Percentiles rank a stretch among this genome's conserved stretches.
phyloP scores from a whole-genome alignment of 1,139 yeast species.

The Nakaseomyces glabratus region DNA sequence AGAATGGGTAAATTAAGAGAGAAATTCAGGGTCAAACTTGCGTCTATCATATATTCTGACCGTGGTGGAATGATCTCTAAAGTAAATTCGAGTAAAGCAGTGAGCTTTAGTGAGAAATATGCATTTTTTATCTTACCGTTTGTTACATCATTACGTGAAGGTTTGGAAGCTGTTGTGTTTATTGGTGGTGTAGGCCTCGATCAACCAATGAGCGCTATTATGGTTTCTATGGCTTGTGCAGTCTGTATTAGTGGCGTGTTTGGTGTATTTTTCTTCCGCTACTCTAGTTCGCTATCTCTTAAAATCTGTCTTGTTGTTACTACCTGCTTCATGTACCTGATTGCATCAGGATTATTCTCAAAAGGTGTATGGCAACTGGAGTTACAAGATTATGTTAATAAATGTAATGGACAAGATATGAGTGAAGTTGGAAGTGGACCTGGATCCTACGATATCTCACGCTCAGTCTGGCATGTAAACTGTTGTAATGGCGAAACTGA shows the following conservation, averaged over 20 bases:
- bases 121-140: conserved; percentile 78
- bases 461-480: conserved; percentile 90
- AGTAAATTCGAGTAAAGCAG: conserved; percentile 16
- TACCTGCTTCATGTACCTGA: conserved; percentile 76
- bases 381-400: conserved; percentile 52
- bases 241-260: conserved; percentile 54
- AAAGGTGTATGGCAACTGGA: conserved; percentile 89
- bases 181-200: conserved; percentile 81
- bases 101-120: conserved; percentile 47
- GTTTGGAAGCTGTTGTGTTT: conserved; percentile 85
- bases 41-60: conserved; percentile 52
- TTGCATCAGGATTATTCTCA: conserved; percentile 84
- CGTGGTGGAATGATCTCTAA: conserved; percentile 14
- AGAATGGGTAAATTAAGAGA: conserved; percentile 84
- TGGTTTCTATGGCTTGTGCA: conserved; percentile 72
- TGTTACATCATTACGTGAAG: conserved; percentile 80
- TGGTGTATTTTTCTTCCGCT: conserved; percentile 64
- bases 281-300: conserved; percentile 69
- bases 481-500: conserved; percentile 89
- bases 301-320: conserved; percentile 75
- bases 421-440: conserved; percentile 90
- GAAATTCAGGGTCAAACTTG: conserved; percentile 87
- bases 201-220: conserved; percentile 69
- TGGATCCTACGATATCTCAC: conserved; percentile 78
- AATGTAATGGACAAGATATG: conserved; percentile 76